Evolutionary conservation across 2,329 filamentous ascomycete species (phyloP).

Genomic region (Myriosclerotinia curreyana): DNA sequence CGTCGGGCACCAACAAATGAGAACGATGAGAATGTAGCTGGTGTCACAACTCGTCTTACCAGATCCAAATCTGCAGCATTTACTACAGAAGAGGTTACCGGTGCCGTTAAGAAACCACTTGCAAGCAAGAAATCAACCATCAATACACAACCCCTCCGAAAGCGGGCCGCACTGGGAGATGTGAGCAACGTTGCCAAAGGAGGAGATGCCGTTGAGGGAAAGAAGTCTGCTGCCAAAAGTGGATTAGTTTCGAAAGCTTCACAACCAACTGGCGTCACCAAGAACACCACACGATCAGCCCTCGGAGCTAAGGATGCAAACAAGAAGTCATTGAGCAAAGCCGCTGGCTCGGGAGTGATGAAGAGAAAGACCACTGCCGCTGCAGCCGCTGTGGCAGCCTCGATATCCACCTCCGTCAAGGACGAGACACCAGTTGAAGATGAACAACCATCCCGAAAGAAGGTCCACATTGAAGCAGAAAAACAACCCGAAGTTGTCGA

Average conservation of each 20-base stretch:
- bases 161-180: slow-evolving; percentile 84
- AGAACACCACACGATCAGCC: slow-evolving; percentile 58
- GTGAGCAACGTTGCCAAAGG: slow-evolving; percentile 92
- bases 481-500: slow-evolving; percentile 44
- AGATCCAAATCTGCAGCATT: slow-evolving; percentile 84
- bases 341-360: slow-evolving; percentile 68
- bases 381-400: slow-evolving; percentile 43
- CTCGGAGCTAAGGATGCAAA: slow-evolving; percentile 60
- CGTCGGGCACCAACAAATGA: slow-evolving; percentile 80
- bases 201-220: slow-evolving; percentile 61
- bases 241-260: slow-evolving; percentile 76
- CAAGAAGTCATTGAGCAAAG: slow-evolving; percentile 71
- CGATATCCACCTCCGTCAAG: slow-evolving; percentile 54
- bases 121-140: slow-evolving; percentile 67
- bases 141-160: slow-evolving; percentile 56
- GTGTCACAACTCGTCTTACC: slow-evolving; percentile 75
- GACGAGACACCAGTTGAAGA: slow-evolving; percentile 60
- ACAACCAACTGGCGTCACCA: slow-evolving; percentile 79
- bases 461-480: slow-evolving; percentile 55
- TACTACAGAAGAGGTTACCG: slow-evolving; percentile 54
- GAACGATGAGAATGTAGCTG: slow-evolving; percentile 81
- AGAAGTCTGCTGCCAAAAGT: slow-evolving; percentile 68
- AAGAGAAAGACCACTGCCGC: slow-evolving; percentile 67
- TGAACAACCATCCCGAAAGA: slow-evolving; percentile 67
- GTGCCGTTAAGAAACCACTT: slow-evolving; percentile 57